Evolutionary conservation across 768 basidiomycete genomes (phyloP).

Genomic region (Boletus rubroflammeus): DNA sequence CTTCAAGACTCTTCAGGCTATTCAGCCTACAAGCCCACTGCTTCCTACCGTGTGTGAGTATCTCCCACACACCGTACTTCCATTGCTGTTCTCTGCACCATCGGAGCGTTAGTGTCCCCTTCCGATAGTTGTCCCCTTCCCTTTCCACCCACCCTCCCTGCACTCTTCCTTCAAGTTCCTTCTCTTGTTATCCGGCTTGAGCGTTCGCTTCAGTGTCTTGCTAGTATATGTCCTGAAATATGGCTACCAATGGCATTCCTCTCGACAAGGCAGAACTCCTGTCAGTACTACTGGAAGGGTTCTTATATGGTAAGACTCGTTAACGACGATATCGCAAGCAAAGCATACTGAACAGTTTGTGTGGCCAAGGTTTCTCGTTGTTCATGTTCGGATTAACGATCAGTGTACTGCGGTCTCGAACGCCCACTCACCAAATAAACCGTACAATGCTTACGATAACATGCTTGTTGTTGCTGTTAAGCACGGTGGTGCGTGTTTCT

Average conservation of each 20-base stretch:
- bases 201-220: too few relatives aligned
- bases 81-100: too few relatives aligned
- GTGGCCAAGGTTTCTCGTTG: constrained; percentile 31
- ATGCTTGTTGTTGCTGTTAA: constrained; percentile 28
- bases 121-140: too few relatives aligned
- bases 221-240: background rate
- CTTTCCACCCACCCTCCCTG: too few relatives aligned
- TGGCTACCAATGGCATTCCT: background rate
- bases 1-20: too few relatives aligned
- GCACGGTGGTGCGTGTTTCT: constrained; percentile 25
- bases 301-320: constrained; percentile 15
- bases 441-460: constrained; percentile 21
- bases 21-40: too few relatives aligned
- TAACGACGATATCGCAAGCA: background rate
- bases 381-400: constrained; percentile 34
- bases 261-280: constrained; percentile 22
- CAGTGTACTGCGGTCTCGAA: constrained; percentile 17
- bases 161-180: too few relatives aligned
- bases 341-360: background rate
- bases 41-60: too few relatives aligned
- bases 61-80: too few relatives aligned
- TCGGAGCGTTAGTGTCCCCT: too few relatives aligned
- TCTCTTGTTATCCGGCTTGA: background rate
- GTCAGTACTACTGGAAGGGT: constrained; percentile 14
- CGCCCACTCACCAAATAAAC: constrained; percentile 12